Evolutionary conservation across 2,329 filamentous ascomycete species (phyloP).

Genomic region (Didymella lethalis): DNA sequence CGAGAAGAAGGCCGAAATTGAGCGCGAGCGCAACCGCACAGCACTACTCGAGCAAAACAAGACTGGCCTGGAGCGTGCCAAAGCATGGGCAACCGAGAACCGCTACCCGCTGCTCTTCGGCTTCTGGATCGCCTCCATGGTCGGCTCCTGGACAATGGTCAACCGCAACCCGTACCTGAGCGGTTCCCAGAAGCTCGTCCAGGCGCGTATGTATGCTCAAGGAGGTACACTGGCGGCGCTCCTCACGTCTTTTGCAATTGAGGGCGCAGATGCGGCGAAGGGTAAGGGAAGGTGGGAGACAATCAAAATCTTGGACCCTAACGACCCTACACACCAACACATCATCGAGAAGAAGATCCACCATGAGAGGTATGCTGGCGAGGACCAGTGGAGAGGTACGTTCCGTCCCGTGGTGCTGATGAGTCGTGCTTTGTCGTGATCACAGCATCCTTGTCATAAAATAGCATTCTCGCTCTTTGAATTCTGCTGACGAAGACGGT

Average conservation of each 20-base stretch:
- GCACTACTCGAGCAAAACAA: constrained; percentile 61
- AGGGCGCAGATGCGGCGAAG: constrained; percentile 78
- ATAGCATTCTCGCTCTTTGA: not conserved
- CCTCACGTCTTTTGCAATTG: constrained; percentile 81
- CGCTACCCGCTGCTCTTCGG: constrained; percentile 85
- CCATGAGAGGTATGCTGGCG: constrained; percentile 84
- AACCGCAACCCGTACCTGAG: constrained; percentile 78
- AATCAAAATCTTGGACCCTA: constrained; percentile 78
- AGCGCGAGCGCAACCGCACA: constrained; percentile 47
- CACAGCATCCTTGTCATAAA: constrained; percentile 16
- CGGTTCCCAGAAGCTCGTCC: constrained; percentile 85
- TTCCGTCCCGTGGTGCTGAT: constrained; percentile 20
- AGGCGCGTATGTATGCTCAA: constrained; percentile 94
- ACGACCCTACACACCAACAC: constrained; percentile 83
- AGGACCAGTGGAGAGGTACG: constrained; percentile 91
- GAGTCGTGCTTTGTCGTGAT: constrained; percentile 26
- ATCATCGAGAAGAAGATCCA: constrained; percentile 87
- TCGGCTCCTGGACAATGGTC: constrained; percentile 75
- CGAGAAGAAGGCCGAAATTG: constrained; percentile 42
- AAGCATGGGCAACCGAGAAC: constrained; percentile 79
- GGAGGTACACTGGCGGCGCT: constrained; percentile 85
- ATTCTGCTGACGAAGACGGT: constrained; percentile 26
- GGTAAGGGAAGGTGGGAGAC: constrained; percentile 85
- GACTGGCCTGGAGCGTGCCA: constrained; percentile 65
- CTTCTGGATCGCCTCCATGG: constrained; percentile 84